phyloP scores from a whole-genome alignment of 2,329 filamentous ascomycete species.

The Verticillium tricorpus region DNA sequence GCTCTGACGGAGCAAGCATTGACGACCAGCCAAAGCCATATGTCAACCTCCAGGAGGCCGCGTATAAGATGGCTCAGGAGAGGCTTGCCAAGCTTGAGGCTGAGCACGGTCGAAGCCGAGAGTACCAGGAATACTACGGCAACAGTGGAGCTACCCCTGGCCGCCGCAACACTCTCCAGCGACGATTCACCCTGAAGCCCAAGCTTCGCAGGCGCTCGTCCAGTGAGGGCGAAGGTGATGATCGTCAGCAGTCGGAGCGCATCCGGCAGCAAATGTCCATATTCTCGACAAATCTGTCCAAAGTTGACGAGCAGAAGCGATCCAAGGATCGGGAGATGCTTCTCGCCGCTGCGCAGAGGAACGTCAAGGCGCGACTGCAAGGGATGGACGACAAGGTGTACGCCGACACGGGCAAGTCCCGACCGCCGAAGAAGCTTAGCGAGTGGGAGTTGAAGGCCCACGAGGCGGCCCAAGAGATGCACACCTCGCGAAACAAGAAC shows the following conservation, averaged over 20 bases:
- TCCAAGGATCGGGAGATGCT: slow-evolving; percentile 70
- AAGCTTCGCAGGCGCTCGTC: slow-evolving; percentile 60
- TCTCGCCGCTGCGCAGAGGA: slow-evolving; percentile 74
- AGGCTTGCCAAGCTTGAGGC: slow-evolving; percentile 76
- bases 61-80: slow-evolving; percentile 80
- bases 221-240: slow-evolving; percentile 59
- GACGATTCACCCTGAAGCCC: slow-evolving; percentile 45
- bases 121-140: slow-evolving; percentile 75
- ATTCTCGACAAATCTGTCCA: slow-evolving; percentile 62
- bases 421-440: slow-evolving; percentile 61
- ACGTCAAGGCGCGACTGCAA: slow-evolving; percentile 75
- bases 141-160: slow-evolving; percentile 32
- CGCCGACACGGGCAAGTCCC: slow-evolving; percentile 64
- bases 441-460: slow-evolving; percentile 79
- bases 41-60: slow-evolving; percentile 74
- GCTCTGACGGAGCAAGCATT: slow-evolving; percentile 23
- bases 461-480: slow-evolving; percentile 61
- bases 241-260: slow-evolving; percentile 64
- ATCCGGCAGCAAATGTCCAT: slow-evolving; percentile 77
- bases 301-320: slow-evolving; percentile 70
- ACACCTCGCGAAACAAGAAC: slow-evolving; percentile 40
- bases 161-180: slow-evolving; percentile 19
- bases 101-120: slow-evolving; percentile 57
- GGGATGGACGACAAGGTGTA: slow-evolving; percentile 80
- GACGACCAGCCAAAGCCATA: slow-evolving; percentile 47